Conservation (phyloP, 192 early-diverging fungal species). For the Gonapodya prolifera region DNA sequence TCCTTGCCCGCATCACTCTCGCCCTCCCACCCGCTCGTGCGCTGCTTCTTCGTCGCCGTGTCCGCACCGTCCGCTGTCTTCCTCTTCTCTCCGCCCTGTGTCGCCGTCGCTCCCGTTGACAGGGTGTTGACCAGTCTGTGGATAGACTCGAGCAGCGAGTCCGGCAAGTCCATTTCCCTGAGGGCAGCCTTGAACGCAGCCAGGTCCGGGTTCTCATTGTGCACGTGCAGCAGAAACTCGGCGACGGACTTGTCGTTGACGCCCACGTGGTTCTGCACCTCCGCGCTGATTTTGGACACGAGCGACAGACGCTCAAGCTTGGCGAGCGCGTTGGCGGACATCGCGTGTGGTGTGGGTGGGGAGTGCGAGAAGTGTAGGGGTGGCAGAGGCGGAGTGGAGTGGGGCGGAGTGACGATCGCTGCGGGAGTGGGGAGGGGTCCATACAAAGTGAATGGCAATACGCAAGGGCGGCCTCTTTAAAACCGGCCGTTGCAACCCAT, state of each 20-base stretch:
- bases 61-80: conserved; percentile 17
- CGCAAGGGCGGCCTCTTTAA: no score
- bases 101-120: conserved; percentile 29
- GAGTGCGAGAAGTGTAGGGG: no score
- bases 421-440: no score
- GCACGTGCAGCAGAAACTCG: conserved; percentile 83
- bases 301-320: conserved; percentile 79
- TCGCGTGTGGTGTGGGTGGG: no score
- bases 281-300: conserved; percentile 78
- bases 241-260: conserved; percentile 81
- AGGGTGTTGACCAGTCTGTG: conserved; percentile 82
- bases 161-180: conserved; percentile 65
- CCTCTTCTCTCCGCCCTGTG: no score
- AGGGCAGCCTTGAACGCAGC: conserved; percentile 55
- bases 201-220: conserved; percentile 46
- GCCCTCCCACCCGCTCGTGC: conserved; percentile 6
- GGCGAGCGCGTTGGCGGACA: conserved; percentile 38
- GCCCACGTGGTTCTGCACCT: conserved; percentile 84
- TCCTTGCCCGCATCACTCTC: no score
- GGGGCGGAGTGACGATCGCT: no score
- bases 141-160: conserved; percentile 65
- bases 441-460: no score
- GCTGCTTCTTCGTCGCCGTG: no score
- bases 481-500: no score
- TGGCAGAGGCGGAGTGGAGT: no score